Evolutionary conservation across 805 yeast genomes (phyloP).

Genomic region (Lipomyces spencermartinsiae): DNA sequence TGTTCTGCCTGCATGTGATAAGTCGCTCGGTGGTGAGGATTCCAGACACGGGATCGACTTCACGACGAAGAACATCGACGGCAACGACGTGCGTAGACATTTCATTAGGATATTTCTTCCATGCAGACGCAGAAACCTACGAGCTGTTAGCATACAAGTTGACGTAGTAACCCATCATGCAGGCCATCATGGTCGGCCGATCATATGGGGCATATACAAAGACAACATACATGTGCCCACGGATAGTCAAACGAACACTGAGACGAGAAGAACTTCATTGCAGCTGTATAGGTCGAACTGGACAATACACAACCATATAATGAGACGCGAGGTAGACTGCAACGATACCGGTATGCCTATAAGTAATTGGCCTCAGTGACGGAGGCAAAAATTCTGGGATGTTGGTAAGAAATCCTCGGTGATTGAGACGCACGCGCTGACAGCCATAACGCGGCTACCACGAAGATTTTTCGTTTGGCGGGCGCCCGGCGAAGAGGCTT

Average conservation of each 20-base stretch:
- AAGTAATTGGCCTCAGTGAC: background rate
- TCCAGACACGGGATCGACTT: constrained; percentile 59
- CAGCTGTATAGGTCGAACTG: background rate
- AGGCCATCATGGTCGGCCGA: background rate
- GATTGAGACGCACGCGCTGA: background rate
- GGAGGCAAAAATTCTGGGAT: background rate
- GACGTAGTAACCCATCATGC: constrained; percentile 43
- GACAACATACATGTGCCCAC: constrained; percentile 80
- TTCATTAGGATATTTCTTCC: constrained; percentile 97
- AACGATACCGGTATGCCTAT: background rate
- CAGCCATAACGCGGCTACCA: background rate
- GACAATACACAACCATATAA: background rate
- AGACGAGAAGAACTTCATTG: constrained; percentile 81
- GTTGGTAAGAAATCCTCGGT: background rate
- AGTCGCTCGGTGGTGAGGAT: constrained; percentile 80
- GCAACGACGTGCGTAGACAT: constrained; percentile 90
- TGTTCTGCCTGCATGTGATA: constrained; percentile 84
- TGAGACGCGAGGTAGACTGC: background rate
- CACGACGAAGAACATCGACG: constrained; percentile 85
- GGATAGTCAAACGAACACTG: constrained; percentile 76
- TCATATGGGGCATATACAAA: constrained; percentile 48
- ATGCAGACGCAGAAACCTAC: constrained; percentile 79
- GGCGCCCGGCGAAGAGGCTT: background rate
- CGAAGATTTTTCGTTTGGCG: background rate
- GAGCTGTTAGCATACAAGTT: constrained; percentile 55